Base-by-base conservation (phyloP, 768 basidiomycete genomes). In the Termitomyces sp. region DNA sequence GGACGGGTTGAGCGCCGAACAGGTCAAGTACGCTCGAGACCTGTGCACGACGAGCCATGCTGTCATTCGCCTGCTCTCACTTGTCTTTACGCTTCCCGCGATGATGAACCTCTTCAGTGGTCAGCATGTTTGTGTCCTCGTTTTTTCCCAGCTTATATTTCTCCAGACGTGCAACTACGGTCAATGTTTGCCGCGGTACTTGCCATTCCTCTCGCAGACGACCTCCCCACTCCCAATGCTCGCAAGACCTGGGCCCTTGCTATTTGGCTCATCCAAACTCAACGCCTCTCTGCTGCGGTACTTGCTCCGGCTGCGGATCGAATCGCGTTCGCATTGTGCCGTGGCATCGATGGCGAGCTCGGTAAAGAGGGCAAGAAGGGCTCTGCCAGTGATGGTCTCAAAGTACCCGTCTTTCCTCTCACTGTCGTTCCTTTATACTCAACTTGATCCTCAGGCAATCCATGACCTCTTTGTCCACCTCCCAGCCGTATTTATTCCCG, bases 331-430 rank as follows among this genome's bases (percentile, higher is more conserved):
- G 88, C 88, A 3, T 66, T 93, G 19, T 79, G 83, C 50, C 84
- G 91, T 43, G 91, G 86, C 25, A 79, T 94, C 57, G 87, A 89
- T 54, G 91, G 91, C 7, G 87, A 92, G 59, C 79, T 93, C 14
- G 91, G 91, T 5, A 90, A 89, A 66, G 91, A 94, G 67, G 91
- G 91, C 10, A 93, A 93, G 75, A 92, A 91, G 64, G 91, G 91
- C 0, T 83, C 91, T 4, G 79, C 77, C 1, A 86, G 79, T 34
- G 91, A 94, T 67, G 89, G 88, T 21, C 76, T 91, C 45, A 89
- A 85, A 79, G 91, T 86, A 66, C 62, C 12, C 12, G 70, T 66
- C 54, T 51, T 54, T 48, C 42, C 41, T 37, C 34, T 25, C 47
- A 55, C 43, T 54, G 16, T 43, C 28, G 44, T 52, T 47, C 30